Percentiles rank a stretch among this genome's conserved stretches.
Conservation (phyloP, 148 eudicot species). For the Rhododendron vialii region DNA sequence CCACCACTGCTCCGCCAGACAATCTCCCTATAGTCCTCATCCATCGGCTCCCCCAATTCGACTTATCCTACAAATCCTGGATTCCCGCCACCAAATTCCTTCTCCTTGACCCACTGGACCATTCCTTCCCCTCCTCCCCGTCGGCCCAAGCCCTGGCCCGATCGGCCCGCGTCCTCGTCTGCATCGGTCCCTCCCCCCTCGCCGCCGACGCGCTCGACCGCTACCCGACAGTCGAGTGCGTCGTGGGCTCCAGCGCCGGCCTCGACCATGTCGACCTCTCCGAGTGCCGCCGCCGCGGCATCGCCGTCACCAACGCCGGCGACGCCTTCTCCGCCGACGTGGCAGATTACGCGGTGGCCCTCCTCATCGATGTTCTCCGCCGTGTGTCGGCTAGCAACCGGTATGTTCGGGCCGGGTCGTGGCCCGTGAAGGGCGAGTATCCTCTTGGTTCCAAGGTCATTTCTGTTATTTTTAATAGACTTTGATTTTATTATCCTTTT, state of each 20-base stretch:
- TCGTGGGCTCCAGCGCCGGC: conserved; percentile 43
- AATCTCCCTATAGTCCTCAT: background rate
- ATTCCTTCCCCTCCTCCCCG: conserved; percentile 16
- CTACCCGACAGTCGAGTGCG: conserved; percentile 51
- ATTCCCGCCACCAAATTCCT: conserved; percentile 27
- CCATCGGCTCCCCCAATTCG: background rate
- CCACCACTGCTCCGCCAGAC: background rate
- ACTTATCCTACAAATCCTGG: conserved; percentile 14
- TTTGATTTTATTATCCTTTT: too few species aligned
- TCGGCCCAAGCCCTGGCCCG: background rate
- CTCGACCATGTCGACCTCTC: conserved; percentile 52
- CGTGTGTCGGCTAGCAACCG: conserved; percentile 48
- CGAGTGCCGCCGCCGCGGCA: conserved; percentile 60
- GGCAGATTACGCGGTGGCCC: conserved; percentile 65
- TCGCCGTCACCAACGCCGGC: conserved; percentile 54
- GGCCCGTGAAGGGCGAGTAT: conserved; percentile 38
- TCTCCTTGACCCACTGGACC: conserved; percentile 42
- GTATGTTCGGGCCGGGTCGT: conserved; percentile 51
- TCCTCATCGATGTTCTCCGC: conserved; percentile 61
- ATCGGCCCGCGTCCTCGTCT: conserved; percentile 22
- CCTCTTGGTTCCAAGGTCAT: conserved; percentile 41
- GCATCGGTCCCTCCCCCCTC: conserved; percentile 43
- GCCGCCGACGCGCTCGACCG: conserved; percentile 30
- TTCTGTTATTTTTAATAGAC: background rate
- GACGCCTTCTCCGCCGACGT: conserved; percentile 63